Evolutionary conservation across 2,329 filamentous ascomycete species (phyloP).

Genomic region (Alternaria hordeiaustralica): DNA sequence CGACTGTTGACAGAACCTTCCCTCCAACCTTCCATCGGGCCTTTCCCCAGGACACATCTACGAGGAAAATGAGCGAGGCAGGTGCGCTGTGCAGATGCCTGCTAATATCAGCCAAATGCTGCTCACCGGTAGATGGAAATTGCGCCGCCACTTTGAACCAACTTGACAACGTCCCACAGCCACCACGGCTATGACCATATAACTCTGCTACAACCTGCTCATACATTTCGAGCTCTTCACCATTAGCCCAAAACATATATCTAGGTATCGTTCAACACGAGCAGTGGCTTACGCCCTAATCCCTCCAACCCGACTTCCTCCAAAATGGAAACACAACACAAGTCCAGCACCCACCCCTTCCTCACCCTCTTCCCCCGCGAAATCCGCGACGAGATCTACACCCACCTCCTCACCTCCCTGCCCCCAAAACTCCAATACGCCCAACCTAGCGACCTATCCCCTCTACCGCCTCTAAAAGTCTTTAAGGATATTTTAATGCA

Average conservation of each 20-base stretch:
- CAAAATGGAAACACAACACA: background rate
- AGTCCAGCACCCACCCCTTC: background rate
- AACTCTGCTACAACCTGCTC: background rate
- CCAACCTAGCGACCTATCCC: background rate
- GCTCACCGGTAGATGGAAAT: background rate
- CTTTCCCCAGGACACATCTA: background rate
- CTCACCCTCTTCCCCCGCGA: background rate
- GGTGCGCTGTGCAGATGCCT: background rate
- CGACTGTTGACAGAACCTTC: background rate
- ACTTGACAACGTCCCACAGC: background rate
- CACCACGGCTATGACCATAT: background rate
- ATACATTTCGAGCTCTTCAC: no score
- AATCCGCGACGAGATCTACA: background rate
- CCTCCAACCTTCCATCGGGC: background rate
- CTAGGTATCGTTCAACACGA: no score
- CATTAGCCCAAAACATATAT: no score
- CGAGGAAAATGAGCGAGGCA: rapidly evolving
- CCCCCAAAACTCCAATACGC: background rate
- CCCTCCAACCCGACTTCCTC: no score
- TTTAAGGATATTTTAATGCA: no score
- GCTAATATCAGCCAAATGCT: background rate
- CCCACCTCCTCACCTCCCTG: background rate
- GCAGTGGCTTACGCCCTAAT: no score
- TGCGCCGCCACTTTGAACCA: background rate
- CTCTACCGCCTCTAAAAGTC: background rate